Base-by-base conservation (phyloP, 2,329 filamentous ascomycete genomes). In the Acephala macrosclerotiorum region DNA sequence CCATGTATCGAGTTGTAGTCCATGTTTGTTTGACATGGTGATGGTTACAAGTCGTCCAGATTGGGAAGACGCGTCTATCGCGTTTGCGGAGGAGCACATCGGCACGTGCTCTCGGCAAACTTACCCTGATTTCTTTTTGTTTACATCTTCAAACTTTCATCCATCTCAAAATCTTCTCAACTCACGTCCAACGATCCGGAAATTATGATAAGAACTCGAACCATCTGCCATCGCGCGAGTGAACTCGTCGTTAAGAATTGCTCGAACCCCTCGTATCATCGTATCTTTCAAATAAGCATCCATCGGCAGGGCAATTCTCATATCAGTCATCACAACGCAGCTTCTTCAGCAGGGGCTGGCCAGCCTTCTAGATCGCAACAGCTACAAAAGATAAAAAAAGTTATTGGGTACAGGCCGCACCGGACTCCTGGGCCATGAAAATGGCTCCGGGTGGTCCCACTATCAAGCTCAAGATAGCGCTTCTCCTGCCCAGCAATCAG, bases 1-100 rank as follows among this genome's bases (percentile, higher is more conserved):
- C 85, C 86, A 74, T 89, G 87, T 66, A 88, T 81, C 56, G 82
- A 79, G 75, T 87, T 82, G 74, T 88, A 87, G 74, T 87, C 85
- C 86, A 88, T 88, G 57, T 22, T 68, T 66, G 58, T 60, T 65
- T 33, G 65, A 63, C 58, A 63, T 66, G 36, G 25, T 63, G 35
- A 33, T 26, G 25, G 49, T 3, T 26, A 26, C 25, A 29, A 14
- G 49, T 47, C 42, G n/a, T 25, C 45, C 45, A 22, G 7, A 22
- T 22, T 49, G 9, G n/a, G 45, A 12, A 49, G 45, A 22, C 45
- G 49, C 49, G 45, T 49, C 3, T 33, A 11, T 49, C 45, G 45
- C 45, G 45, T 49, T 49, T 4, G 49, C 29, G 26, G 14, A 53
- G 49, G 9, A 8, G 45, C 45, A 18, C 25, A 16, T 3, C 11